Evolutionary conservation across 371 early-diverging fungal genomes (phyloP).

Genomic region (Homolaphlyctis polyrhiza): DNA sequence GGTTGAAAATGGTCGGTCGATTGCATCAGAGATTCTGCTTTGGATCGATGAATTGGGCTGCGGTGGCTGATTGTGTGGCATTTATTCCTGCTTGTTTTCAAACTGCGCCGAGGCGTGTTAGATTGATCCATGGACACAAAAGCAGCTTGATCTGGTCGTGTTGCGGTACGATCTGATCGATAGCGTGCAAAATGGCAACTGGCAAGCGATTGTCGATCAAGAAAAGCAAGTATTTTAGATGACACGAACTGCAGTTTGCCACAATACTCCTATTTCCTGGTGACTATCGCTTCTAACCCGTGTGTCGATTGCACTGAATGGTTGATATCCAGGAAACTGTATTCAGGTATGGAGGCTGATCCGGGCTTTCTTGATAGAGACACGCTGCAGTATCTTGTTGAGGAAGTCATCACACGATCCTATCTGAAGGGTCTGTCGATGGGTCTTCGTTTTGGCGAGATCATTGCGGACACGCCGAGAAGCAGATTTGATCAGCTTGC

Average conservation of each 20-base stretch:
- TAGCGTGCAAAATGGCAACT: slow-evolving; percentile 26
- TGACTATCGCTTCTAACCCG: too few species aligned
- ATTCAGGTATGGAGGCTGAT: slow-evolving; percentile 32
- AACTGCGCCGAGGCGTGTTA: slow-evolving; percentile 19
- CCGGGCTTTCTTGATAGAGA: slow-evolving; percentile 14
- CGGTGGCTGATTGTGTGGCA: too few species aligned
- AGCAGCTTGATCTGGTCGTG: slow-evolving; percentile 33
- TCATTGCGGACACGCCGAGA: slow-evolving; percentile 25
- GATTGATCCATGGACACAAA: slow-evolving; percentile 3
- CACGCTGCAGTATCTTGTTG: slow-evolving; percentile 23
- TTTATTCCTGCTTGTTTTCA: slow-evolving; percentile 3
- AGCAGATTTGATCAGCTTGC: slow-evolving; percentile 16
- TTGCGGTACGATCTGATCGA: slow-evolving; percentile 23
- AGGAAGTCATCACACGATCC: slow-evolving; percentile 28
- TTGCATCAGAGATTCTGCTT: too few species aligned
- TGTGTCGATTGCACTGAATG: neutral
- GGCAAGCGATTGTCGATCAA: slow-evolving; percentile 27
- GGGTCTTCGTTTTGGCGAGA: slow-evolving; percentile 22
- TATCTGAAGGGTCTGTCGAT: slow-evolving; percentile 26
- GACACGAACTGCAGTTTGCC: neutral
- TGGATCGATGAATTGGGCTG: too few species aligned
- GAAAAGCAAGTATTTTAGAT: slow-evolving; percentile 21
- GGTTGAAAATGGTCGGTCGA: slow-evolving; percentile 21
- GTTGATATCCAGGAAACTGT: slow-evolving; percentile 15
- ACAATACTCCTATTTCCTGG: neutral